Percentiles rank a stretch among this genome's conserved stretches.
Evolutionary conservation across 1,139 yeast genomes (phyloP).

Genomic region (Zygoascus meyerae): DNA sequence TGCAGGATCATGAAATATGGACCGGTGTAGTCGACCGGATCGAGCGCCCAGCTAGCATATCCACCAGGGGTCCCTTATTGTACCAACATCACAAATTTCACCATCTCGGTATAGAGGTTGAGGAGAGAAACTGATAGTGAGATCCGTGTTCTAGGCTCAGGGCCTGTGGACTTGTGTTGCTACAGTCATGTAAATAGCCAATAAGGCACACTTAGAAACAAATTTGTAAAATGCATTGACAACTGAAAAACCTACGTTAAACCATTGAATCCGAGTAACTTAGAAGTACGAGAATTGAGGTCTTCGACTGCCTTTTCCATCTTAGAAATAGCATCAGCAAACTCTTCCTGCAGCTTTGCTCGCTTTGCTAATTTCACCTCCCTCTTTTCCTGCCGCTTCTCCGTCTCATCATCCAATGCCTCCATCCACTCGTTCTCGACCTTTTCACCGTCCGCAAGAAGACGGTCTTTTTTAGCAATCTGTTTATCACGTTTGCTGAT

Average conservation of each 20-base stretch:
- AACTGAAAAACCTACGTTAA: neutral
- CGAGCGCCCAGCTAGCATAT: slow-evolving; percentile 4
- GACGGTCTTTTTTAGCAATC: slow-evolving; percentile 20
- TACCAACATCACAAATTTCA: slow-evolving; percentile 28
- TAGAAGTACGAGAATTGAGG: slow-evolving; percentile 19
- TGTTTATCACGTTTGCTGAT: slow-evolving; percentile 25
- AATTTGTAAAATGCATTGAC: neutral
- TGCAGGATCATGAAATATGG: slow-evolving; percentile 87
- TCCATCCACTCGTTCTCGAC: slow-evolving; percentile 20
- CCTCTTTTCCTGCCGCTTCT: slow-evolving; percentile 18
- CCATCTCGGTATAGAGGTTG: slow-evolving; percentile 20
- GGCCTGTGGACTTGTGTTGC: no score
- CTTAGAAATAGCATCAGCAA: slow-evolving; percentile 31
- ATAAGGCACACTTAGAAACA: no score
- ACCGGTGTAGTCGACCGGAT: slow-evolving; percentile 42
- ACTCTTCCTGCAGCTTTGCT: slow-evolving; percentile 28
- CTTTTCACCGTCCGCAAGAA: slow-evolving; percentile 18
- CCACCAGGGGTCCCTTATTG: slow-evolving; percentile 18
- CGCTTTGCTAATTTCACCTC: slow-evolving; percentile 22
- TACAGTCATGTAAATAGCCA: no score
- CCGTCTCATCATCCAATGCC: slow-evolving; percentile 15
- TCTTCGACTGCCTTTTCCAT: slow-evolving; percentile 32
- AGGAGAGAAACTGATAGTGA: neutral
- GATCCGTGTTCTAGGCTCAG: no score
- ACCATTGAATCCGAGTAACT: neutral